Evolutionary conservation across 2,329 filamentous ascomycete genomes (phyloP).

Genomic region (Byssochlamys sp.): DNA sequence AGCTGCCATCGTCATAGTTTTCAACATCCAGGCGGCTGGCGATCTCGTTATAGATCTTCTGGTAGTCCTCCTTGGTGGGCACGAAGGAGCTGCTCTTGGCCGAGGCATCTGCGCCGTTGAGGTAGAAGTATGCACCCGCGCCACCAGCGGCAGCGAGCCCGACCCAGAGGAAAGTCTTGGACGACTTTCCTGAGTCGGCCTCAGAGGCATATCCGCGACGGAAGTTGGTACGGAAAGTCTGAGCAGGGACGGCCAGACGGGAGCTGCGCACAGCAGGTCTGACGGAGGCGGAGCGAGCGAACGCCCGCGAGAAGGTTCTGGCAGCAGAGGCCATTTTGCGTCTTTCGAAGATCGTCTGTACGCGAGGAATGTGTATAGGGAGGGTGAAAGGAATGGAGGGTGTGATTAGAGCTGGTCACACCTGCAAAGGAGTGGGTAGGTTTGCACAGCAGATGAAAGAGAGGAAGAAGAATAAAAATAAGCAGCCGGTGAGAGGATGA

Average conservation of each 20-base stretch:
- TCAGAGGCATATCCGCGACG: constrained; percentile 73
- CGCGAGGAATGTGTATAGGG: neutral
- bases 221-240: constrained; percentile 62
- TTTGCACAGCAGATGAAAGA: neutral
- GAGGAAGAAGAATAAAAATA: neutral
- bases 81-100: constrained; percentile 52
- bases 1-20: constrained; percentile 94
- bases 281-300: constrained; percentile 33
- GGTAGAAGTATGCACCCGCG: constrained; percentile 56
- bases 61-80: constrained; percentile 78
- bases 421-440: neutral
- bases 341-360: neutral
- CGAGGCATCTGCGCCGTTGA: constrained; percentile 42
- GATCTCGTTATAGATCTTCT: constrained; percentile 86
- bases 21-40: constrained; percentile 72
- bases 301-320: constrained; percentile 32
- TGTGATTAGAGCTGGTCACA: neutral
- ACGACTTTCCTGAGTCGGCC: constrained; percentile 43
- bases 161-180: constrained; percentile 48
- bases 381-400: neutral
- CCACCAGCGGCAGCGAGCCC: constrained; percentile 52
- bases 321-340: constrained; percentile 33
- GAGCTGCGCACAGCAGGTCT: constrained; percentile 44
- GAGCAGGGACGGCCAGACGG: constrained; percentile 49
- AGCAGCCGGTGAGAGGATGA: neutral